Evolutionary conservation across 108 stramenopile genomes (phyloP).

Genomic region (Parietichytrium sp.): DNA sequence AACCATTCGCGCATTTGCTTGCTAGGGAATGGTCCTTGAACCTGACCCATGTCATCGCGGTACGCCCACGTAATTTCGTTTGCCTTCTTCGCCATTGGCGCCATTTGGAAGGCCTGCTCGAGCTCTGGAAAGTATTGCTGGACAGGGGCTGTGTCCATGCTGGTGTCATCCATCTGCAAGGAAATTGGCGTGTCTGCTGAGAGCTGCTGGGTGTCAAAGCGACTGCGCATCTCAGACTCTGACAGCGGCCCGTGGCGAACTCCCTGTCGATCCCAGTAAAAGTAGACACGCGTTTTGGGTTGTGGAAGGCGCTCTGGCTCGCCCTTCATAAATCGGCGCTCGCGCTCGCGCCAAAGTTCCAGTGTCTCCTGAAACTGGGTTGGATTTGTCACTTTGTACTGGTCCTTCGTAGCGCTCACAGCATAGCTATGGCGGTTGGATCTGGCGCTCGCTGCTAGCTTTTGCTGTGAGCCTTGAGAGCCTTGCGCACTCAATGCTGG

Average conservation of each 20-base stretch:
- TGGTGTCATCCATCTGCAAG: background rate
- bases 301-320: slow-evolving; percentile 12
- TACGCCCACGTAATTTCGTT: slow-evolving; percentile 50
- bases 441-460: too few relatives aligned
- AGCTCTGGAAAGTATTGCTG: background rate
- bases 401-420: slow-evolving; percentile 6
- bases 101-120: slow-evolving; percentile 1
- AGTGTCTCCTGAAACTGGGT: background rate
- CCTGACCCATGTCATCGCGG: slow-evolving; percentile 48
- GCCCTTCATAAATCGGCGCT: slow-evolving; percentile 30
- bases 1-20: slow-evolving; percentile 96
- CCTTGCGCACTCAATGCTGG: background rate
- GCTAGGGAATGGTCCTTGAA: slow-evolving; percentile 88
- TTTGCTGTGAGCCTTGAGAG: background rate
- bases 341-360: slow-evolving; percentile 37
- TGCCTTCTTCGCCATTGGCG: background rate
- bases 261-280: slow-evolving; percentile 25
- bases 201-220: slow-evolving; percentile 28
- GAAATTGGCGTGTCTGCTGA: slow-evolving; percentile 15
- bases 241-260: slow-evolving; percentile 16
- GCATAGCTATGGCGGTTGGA: background rate
- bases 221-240: slow-evolving; percentile 7
- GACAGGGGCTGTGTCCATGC: background rate
- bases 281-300: background rate
- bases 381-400: slow-evolving; percentile 21